Evolutionary conservation across 345 rosid species (phyloP).

Genomic region (Anacardium occidentale): DNA sequence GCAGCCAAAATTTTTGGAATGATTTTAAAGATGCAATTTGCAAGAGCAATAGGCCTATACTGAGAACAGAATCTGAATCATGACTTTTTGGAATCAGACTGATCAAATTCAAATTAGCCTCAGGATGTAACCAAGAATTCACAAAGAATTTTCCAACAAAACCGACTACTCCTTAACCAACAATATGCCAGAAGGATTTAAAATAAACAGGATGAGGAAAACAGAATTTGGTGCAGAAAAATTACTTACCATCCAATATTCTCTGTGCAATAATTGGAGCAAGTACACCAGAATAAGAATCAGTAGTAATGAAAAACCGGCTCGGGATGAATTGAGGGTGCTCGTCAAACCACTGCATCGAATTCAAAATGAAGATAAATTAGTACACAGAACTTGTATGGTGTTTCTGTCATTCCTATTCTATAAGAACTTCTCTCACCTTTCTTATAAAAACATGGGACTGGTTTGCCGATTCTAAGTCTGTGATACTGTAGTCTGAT

Average conservation of each 20-base stretch:
- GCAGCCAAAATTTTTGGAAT: too few relatives aligned
- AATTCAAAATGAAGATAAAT: neutral
- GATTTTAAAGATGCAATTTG: too few relatives aligned
- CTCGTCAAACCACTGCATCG: conserved; percentile 24
- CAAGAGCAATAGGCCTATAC: too few relatives aligned
- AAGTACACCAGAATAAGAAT: conserved; percentile 24
- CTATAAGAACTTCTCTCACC: neutral
- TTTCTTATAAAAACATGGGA: conserved; percentile 17
- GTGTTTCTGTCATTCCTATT: neutral
- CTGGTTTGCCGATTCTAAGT: conserved; percentile 4
- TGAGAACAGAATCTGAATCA: too few relatives aligned
- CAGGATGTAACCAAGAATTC: too few relatives aligned
- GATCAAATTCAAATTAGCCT: too few relatives aligned
- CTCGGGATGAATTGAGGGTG: conserved; percentile 15
- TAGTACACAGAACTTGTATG: neutral
- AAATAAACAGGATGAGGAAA: neutral
- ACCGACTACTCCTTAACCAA: too few relatives aligned
- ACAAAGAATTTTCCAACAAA: too few relatives aligned
- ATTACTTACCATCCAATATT: conserved; percentile 22
- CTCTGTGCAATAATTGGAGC: conserved; percentile 12
- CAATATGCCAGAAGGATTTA: too few relatives aligned
- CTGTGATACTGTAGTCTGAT: conserved; percentile 9
- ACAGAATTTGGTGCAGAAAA: neutral
- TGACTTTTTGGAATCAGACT: too few relatives aligned
- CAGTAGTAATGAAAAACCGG: conserved; percentile 16